Evolutionary conservation across 2,329 filamentous ascomycete genomes (phyloP).

Genomic region (Fonsecaea monophora): DNA sequence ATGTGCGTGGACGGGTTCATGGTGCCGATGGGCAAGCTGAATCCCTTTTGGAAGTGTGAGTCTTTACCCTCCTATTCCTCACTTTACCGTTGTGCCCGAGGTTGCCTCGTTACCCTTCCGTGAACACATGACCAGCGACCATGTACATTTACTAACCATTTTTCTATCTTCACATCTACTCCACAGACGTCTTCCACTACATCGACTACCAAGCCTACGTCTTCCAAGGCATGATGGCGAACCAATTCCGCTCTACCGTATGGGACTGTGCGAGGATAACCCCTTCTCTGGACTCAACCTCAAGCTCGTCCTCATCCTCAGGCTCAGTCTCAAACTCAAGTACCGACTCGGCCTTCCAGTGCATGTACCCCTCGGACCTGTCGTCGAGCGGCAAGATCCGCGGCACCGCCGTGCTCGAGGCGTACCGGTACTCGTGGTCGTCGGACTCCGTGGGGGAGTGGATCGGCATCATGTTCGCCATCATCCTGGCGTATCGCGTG

Average conservation of each 20-base stretch:
- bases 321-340: too few species aligned
- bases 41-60: constrained; percentile 73
- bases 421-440: constrained; percentile 72
- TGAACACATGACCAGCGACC: too few species aligned
- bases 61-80: not conserved
- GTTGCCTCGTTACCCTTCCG: not conserved
- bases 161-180: too few species aligned
- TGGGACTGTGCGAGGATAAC: constrained; percentile 62
- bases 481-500: constrained; percentile 74
- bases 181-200: constrained; percentile 75
- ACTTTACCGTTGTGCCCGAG: not conserved
- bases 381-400: constrained; percentile 71
- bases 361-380: constrained; percentile 73
- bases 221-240: constrained; percentile 92
- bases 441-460: constrained; percentile 68
- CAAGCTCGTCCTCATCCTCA: too few species aligned
- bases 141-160: too few species aligned
- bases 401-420: constrained; percentile 71
- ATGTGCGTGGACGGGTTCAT: constrained; percentile 87
- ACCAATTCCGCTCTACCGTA: constrained; percentile 73
- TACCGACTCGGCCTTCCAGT: constrained; percentile 58
- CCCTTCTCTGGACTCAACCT: too few species aligned
- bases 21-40: constrained; percentile 73
- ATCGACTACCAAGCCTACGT: constrained; percentile 83
- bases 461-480: constrained; percentile 78